phyloP scores from a whole-genome alignment of 2,329 filamentous ascomycete species.

The Trichoderma gracile region DNA sequence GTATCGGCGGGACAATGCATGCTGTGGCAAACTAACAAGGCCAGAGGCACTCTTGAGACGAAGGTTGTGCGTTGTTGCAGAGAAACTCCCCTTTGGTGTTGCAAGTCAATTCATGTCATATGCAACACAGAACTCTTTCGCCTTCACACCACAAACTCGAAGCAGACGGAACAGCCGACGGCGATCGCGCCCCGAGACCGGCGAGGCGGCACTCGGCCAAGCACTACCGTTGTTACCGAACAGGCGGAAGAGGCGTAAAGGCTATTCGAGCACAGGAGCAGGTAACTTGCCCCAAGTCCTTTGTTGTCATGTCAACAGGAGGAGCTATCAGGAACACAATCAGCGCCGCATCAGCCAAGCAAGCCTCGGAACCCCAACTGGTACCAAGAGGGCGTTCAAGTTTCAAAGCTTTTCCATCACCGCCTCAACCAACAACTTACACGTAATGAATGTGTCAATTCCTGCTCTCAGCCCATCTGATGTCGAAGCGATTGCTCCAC shows the following conservation, averaged over 20 bases:
- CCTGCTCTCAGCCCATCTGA: not conserved
- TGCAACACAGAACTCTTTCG: conserved; percentile 1
- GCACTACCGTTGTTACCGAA: not conserved
- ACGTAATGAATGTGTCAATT: not conserved
- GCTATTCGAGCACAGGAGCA: too few relatives aligned
- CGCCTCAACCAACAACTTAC: not conserved
- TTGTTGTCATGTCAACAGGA: not conserved
- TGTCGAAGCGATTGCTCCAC: conserved; percentile 33
- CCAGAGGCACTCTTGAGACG: too few relatives aligned
- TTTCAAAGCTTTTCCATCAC: not conserved
- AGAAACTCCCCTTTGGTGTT: not conserved
- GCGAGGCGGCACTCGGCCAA: not conserved
- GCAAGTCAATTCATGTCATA: not conserved
- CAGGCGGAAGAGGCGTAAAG: not conserved
- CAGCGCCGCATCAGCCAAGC: not conserved
- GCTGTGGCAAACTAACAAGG: not conserved
- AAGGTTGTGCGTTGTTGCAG: not conserved
- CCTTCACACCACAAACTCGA: not conserved
- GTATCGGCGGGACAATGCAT: too few relatives aligned
- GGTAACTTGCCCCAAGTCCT: too few relatives aligned
- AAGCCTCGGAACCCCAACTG: too few relatives aligned
- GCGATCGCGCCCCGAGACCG: conserved; percentile 16
- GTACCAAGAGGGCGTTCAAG: too few relatives aligned
- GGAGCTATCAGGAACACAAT: not conserved
- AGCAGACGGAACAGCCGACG: conserved; percentile 14